Base-by-base conservation (phyloP, 225 moss, liverwort and hornwort genomes). In the Sphagnum contortum region DNA sequence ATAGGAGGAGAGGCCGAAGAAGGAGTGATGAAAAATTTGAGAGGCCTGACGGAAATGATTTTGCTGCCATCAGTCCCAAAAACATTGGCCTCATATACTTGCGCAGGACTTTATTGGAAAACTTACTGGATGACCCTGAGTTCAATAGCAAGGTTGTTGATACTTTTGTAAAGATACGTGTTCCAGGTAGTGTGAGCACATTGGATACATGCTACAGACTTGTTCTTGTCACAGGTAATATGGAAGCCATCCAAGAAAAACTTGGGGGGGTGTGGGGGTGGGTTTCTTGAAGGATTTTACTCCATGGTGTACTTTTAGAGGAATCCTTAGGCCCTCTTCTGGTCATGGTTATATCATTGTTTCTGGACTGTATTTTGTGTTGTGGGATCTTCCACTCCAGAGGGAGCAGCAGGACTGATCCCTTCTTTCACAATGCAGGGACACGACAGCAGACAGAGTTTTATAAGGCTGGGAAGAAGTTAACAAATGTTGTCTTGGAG, bases 201-300 rank as follows among this genome's bases (percentile, higher is more conserved):
- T 76, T 83, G 2, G 96, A 98, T 80, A 92, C 88, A 71, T 92
- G 92, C 57, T 98, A 98, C 77, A 92, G 96, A 68, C 90, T 98
- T 54, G 96, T 98, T 47, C 74, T 87, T 53, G 87, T 98, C 49
- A 85, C 83, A 71, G 92, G 96, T 95, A 60, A 74, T 72, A 68
- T 50, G 29, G 29, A 29, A 29, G 29, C 29, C 29, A 29, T 29
- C 29, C 29, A 29, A 29, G 29, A 29, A 29, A 29, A 29, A 29
- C 29, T 29, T 29, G 29, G 29, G 29, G 29, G 29, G 29, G 29
- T 29, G 1, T 29, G 29, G 29, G 29, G 29, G 29, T 29, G 29
- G 29, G 29, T 29, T 29, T 29, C 29, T 29, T 29, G 29, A 29
- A 29, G 29, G 29, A 29, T 29, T 29, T 29, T 29, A 1, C 29